Base-by-base conservation (phyloP, 768 basidiomycete species). In the Mycena rebaudengoi region DNA sequence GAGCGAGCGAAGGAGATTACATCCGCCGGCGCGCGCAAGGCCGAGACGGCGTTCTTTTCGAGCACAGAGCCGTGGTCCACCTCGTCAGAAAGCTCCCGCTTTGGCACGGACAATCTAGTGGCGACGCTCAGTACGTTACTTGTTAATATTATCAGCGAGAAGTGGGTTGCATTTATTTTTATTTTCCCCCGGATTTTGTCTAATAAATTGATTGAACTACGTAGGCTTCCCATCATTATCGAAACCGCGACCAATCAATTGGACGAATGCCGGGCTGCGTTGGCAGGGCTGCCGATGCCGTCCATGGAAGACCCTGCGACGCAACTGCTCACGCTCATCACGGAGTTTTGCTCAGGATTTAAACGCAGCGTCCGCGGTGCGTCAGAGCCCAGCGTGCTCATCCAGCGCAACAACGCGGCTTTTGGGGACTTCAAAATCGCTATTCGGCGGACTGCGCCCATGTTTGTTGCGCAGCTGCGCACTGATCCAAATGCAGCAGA, bases 61-160 rank as follows among this genome's bases (percentile, higher is more conserved):
- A 64, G 43, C 0, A 74, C 74, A 0, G 4, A 41, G 13, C 80
- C 79, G 1, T 85, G 84, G 83, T 64, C 66, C 0, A 63, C 43
- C 4, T 76, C 74, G 4, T 3, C 52, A 0, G 37, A 69, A 18
- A 61, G 66, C 21, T n/a, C 66, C 8, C 73, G 79, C 0, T 77
- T 83, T 28, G 82, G 82, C 0, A 81, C 74, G 1, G 57, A 61
- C 0, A 74, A 78, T 35, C 69, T 83, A 4, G 70, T 79, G 14
- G 41, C 64, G 0, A 75, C 72, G n/a, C 60, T 84, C 1, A 80
- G 79, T 52, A 68, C 57, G 1, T 70, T 77, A 4, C 71, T 84
- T 3, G 72, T 78, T 7, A 50, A 72, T 11, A 73, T 79, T 35
- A 83, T 83, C 13, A 14, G 18, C 18, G 49, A 64, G 7, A 62